phyloP scores from a whole-genome alignment of 768 basidiomycete genomes.

The Termitomyces sp. region DNA sequence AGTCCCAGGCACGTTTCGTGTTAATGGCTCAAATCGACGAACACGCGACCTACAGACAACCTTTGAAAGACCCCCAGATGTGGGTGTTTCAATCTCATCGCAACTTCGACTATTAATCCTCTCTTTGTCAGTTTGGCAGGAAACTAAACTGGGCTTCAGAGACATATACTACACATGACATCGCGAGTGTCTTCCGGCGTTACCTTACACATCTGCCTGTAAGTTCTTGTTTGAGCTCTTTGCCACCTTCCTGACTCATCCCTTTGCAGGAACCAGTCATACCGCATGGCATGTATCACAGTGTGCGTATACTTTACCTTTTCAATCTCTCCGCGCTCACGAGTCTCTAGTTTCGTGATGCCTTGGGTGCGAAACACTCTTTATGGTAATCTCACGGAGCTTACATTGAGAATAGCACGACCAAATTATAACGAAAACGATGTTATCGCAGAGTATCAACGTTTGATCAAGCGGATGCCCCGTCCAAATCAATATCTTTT shows the following conservation, averaged over 20 bases:
- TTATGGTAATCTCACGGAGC: not conserved
- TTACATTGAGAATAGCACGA: conserved; percentile 42
- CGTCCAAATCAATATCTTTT: conserved; percentile 92
- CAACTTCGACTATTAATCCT: not conserved
- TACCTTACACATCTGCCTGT: conserved; percentile 98
- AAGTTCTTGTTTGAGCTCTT: conserved; percentile 23
- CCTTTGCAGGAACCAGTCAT: conserved; percentile 82
- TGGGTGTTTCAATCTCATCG: conserved; percentile 27
- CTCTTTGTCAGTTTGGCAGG: conserved; percentile 75
- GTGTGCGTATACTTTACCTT: conserved; percentile 45
- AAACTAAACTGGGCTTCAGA: conserved; percentile 85
- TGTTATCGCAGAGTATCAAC: conserved; percentile 76
- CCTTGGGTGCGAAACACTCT: conserved; percentile 47
- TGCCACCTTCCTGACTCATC: conserved; percentile 8
- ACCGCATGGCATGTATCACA: conserved; percentile 84
- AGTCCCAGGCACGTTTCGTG: conserved; percentile 89
- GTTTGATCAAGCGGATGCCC: conserved; percentile 80
- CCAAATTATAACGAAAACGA: conserved; percentile 64
- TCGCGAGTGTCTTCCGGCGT: conserved; percentile 92
- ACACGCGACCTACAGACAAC: conserved; percentile 92
- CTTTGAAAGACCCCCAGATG: conserved; percentile 87
- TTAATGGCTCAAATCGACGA: conserved; percentile 91
- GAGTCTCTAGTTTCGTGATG: conserved; percentile 65
- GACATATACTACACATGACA: conserved; percentile 90
- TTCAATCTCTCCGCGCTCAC: conserved; percentile 12